phyloP scores from a whole-genome alignment of 2,329 filamentous ascomycete genomes.

The Aspergillus ochraceus region DNA sequence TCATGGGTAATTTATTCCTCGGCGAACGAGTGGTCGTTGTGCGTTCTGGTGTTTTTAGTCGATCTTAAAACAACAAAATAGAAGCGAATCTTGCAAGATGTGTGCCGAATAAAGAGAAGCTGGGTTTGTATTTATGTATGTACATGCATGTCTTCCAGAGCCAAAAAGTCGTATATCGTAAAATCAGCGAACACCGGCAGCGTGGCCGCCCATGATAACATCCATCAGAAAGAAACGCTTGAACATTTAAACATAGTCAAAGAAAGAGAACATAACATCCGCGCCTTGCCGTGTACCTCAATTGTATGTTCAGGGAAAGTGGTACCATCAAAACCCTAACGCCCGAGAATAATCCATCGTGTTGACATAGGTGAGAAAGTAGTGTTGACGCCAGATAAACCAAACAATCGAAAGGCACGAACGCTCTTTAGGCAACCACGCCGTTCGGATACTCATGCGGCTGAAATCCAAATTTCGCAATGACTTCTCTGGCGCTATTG shows the following conservation, averaged over 20 bases:
- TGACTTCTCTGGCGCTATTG: conserved; percentile 33
- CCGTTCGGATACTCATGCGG: conserved; percentile 35
- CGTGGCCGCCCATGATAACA: neutral
- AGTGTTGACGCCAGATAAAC: neutral
- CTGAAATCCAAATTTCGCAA: conserved; percentile 37
- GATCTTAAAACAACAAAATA: neutral
- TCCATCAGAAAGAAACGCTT: neutral
- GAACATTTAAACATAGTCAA: neutral
- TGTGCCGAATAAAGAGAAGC: neutral
- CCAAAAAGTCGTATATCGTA: neutral
- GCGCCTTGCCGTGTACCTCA: neutral
- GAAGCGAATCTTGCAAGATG: neutral
- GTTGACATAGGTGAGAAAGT: neutral
- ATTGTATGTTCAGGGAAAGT: neutral
- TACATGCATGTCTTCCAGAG: neutral
- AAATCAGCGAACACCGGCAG: neutral
- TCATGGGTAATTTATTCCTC: neutral
- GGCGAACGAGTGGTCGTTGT: conserved; percentile 6
- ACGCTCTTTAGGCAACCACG: conserved; percentile 8
- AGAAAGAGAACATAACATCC: neutral
- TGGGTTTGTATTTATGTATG: neutral
- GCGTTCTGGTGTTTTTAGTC: neutral
- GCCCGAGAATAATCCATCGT: neutral
- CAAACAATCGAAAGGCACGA: neutral
- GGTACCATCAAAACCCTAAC: neutral